Percentiles rank a stretch among this genome's conserved stretches.
phyloP scores from a whole-genome alignment of 2,329 filamentous ascomycete genomes.

The Microcyclospora pomicola region DNA sequence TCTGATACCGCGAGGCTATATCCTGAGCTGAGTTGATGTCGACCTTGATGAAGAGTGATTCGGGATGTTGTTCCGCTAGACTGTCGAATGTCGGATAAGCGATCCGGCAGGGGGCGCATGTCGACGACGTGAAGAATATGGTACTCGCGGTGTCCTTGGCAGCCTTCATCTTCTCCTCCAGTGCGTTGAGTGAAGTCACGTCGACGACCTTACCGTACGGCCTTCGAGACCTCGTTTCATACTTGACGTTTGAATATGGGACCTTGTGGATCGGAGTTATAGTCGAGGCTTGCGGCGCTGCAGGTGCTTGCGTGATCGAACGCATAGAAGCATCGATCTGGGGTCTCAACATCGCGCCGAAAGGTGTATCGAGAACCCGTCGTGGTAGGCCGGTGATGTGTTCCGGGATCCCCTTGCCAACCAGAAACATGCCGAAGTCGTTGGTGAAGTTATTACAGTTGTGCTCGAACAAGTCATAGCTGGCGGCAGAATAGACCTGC shows the following conservation, averaged over 20 bases:
- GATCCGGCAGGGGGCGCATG: conserved; percentile 70
- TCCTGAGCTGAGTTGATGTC: conserved; percentile 54
- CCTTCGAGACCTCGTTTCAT: not conserved
- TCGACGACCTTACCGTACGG: conserved; percentile 43
- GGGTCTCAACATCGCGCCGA: conserved; percentile 76
- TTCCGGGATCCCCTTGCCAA: conserved; percentile 76
- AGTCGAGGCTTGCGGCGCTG: conserved; percentile 18
- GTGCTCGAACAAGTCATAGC: conserved; percentile 77
- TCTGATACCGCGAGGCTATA: conserved; percentile 49
- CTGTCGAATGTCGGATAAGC: conserved; percentile 73
- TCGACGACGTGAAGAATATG: conserved; percentile 85
- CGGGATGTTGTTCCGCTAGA: conserved; percentile 57
- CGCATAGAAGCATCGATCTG: conserved; percentile 55
- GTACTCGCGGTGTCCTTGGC: conserved; percentile 58
- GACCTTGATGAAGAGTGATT: conserved; percentile 65
- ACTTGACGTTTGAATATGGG: conserved; percentile 2
- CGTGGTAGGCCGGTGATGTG: conserved; percentile 77
- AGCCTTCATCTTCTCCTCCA: conserved; percentile 46
- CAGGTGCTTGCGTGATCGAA: conserved; percentile 46
- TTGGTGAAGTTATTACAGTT: conserved; percentile 92
- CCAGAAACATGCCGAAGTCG: conserved; percentile 75
- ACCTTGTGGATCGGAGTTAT: conserved; percentile 3
- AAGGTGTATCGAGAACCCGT: conserved; percentile 70
- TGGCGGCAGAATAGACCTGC: conserved; percentile 61
- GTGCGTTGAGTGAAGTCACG: conserved; percentile 43